Evolutionary conservation across 2,329 filamentous ascomycete species (phyloP), one percentile per base, ranked within the genome.

Genomic region (Lecanicillium sp.): DNA sequence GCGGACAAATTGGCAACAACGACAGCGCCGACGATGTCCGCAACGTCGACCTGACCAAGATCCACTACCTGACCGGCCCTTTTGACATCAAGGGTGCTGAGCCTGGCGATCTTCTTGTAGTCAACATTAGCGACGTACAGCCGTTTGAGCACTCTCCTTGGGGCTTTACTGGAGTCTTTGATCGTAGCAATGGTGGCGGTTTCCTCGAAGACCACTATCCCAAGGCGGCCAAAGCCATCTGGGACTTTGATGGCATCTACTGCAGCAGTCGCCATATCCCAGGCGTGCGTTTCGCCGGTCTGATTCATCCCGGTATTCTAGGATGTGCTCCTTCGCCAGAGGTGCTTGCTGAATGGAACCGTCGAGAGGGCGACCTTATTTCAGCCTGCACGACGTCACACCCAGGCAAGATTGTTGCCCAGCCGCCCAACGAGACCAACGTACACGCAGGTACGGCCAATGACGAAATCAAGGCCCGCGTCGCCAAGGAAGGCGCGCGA

Each of bases 91-190:
- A 89, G 54, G 81, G 77, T 1, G 87, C 87, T 1, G 77, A 89
- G 58, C 87, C 88, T 0, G 89, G 89, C 0, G 89, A 95, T 55
- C 69, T 94, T 1, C 71, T 94, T 1, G 65, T 94, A 0, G 84
- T 95, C 7, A 87, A 95, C 58, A 95, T 95, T 47, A 87, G 90
- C 59, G 89, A 96, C 53, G 86, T 95, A 0, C 87, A 96, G 64
- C 89, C 89, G 0, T 79, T 94, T 47, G 72, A 90, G 45, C 79
- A 92, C 20, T 77, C 83, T 41, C 87, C 87, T 0, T 95, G 89
- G 89, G 89, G 89, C 0, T 94, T 94, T 58, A 90, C 85, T 0
- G 87, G 87, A 8, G 64, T 92, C 5, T 95, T 96, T 53, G 71
- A 81, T 39, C 81, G 77, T 47, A 65, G 79, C 13, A 95, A 95